A percentile compares a stretch with the other conserved stretches of the same genome.
Conservation (phyloP, 305 asterid genomes). For the Stenogyne calaminthoides region DNA sequence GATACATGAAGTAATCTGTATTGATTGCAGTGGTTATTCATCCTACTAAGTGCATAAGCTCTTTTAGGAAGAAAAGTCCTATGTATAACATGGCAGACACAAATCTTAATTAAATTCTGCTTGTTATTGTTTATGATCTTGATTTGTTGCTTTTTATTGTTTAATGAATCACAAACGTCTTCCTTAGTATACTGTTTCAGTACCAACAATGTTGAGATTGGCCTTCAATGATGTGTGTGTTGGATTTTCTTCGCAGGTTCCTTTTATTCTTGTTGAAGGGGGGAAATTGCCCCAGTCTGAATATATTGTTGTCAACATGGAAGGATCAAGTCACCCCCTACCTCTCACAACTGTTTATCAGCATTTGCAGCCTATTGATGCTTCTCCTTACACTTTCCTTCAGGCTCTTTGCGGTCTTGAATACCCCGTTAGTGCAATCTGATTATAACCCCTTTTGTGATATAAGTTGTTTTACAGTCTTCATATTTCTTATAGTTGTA, state of each 20-base stretch:
- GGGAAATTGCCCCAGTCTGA: slow-evolving; percentile 62
- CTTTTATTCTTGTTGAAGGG: slow-evolving; percentile 71
- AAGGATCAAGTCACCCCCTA: slow-evolving; percentile 77
- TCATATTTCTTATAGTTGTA: not conserved
- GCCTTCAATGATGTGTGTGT: slow-evolving; percentile 20
- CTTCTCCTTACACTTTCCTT: slow-evolving; percentile 70
- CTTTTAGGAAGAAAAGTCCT: not conserved
- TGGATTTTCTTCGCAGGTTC: slow-evolving; percentile 57
- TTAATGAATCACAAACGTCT: not conserved
- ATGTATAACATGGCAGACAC: not conserved
- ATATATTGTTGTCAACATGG: slow-evolving; percentile 75
- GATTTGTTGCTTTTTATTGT: slow-evolving; percentile 1
- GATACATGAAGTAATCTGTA: not conserved
- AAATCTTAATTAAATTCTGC: not conserved
- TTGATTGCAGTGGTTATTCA: not conserved
- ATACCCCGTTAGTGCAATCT: slow-evolving; percentile 60
- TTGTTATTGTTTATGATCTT: not conserved
- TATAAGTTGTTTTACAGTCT: slow-evolving; percentile 3
- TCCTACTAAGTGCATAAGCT: not conserved
- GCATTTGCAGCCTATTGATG: slow-evolving; percentile 62
- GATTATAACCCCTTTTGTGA: slow-evolving; percentile 18
- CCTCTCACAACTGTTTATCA: slow-evolving; percentile 80
- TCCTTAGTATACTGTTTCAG: not conserved
- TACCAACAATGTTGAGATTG: slow-evolving; percentile 20
- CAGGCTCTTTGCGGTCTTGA: slow-evolving; percentile 66